These are phyloP conservation scores for Porphyra umbilicalis DNA, from an alignment of 31 red algal genomes.

Conservation along the genomic window DNA sequence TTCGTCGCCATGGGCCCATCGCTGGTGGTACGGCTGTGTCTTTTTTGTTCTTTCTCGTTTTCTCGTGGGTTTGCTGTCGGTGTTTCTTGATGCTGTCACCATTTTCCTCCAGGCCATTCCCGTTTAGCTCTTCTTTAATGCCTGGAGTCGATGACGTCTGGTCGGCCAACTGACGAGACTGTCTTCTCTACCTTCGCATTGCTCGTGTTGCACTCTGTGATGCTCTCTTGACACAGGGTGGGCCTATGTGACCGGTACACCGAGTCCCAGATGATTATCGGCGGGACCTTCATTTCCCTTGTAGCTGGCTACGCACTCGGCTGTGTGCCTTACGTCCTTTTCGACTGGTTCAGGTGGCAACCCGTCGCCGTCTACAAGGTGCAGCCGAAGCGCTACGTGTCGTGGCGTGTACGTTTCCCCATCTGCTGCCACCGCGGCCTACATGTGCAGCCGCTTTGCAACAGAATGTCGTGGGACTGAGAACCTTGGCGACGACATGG, in stretches of 20 bases:
- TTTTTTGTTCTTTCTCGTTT: background rate
- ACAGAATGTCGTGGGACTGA: too few species aligned
- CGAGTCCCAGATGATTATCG: conserved; percentile 54
- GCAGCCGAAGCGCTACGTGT: conserved; percentile 27
- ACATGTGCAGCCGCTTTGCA: too few species aligned
- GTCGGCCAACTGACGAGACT: too few species aligned
- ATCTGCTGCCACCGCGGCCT: too few species aligned
- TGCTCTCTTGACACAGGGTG: background rate
- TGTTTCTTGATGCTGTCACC: too few species aligned
- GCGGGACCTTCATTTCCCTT: conserved; percentile 56
- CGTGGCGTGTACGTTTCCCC: conserved; percentile 12
- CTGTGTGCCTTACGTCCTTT: conserved; percentile 56
- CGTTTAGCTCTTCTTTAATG: too few species aligned
- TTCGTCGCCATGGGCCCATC: background rate
- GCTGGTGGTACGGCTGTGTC: background rate
- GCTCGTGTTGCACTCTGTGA: too few species aligned
- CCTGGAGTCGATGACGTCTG: too few species aligned
- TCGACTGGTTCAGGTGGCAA: conserved; percentile 34
- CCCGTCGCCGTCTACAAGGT: conserved; percentile 36
- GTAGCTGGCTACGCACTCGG: conserved; percentile 77
- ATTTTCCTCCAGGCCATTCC: too few species aligned
- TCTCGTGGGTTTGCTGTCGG: background rate
- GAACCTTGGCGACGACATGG: too few species aligned
- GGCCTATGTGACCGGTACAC: conserved; percentile 28
- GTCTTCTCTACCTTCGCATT: too few species aligned